These are phyloP conservation scores for Amaranthus cruentus DNA, from an alignment of 148 eudicot genomes.

Conservation along the genomic window DNA sequence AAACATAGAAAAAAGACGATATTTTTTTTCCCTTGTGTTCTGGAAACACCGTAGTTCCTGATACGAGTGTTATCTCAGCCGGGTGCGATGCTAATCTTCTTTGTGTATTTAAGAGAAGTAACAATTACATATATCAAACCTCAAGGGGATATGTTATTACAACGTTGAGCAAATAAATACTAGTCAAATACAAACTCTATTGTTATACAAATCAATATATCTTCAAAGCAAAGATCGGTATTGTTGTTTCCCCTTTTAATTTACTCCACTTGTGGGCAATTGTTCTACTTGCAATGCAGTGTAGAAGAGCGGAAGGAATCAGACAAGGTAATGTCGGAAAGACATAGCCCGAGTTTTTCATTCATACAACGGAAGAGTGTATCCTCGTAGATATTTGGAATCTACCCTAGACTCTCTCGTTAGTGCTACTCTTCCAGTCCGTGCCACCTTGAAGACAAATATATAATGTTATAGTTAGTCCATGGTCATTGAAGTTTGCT, in stretches of 20 bases:
- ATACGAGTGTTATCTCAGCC: no score
- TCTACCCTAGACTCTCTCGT: slow-evolving; percentile 77
- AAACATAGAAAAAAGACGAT: not conserved
- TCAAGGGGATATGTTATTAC: not conserved
- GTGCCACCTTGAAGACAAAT: slow-evolving; percentile 53
- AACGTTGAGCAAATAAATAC: not conserved
- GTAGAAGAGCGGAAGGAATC: not conserved
- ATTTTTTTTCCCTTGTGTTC: not conserved
- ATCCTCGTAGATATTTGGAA: slow-evolving; percentile 73
- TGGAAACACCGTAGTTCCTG: slow-evolving; percentile 33
- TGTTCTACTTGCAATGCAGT: not conserved
- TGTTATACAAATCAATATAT: not conserved
- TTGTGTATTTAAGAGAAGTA: no score
- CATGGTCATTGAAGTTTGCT: not conserved
- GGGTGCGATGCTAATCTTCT: no score
- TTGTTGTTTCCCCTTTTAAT: not conserved
- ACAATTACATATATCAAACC: no score
- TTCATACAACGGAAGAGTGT: slow-evolving; percentile 40
- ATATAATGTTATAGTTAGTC: not conserved
- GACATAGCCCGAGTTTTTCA: not conserved
- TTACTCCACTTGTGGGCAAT: not conserved
- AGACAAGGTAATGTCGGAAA: not conserved
- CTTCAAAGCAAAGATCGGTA: not conserved
- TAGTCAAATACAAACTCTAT: not conserved
- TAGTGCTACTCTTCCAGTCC: slow-evolving; percentile 83